Evolutionary conservation across 2,329 filamentous ascomycete species (phyloP).

Genomic region (Phialophora chinensis): DNA sequence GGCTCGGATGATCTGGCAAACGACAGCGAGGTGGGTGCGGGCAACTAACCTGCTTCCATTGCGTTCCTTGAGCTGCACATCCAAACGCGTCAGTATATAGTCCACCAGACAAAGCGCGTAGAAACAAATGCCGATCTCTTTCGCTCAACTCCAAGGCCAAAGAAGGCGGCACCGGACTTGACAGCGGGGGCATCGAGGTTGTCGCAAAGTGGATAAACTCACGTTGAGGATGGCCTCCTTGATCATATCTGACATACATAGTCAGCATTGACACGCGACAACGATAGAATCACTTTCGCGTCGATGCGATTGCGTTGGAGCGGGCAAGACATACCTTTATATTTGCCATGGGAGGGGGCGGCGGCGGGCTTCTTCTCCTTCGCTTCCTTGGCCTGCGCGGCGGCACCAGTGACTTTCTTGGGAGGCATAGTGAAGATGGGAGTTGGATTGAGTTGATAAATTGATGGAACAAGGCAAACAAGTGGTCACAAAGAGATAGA

Average conservation of each 20-base stretch:
- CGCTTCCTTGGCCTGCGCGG: constrained; percentile 46
- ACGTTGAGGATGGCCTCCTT: constrained; percentile 74
- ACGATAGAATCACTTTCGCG: constrained; percentile 46
- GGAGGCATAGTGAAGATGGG: constrained; percentile 63
- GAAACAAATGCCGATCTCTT: constrained; percentile 15
- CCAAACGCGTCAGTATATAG: constrained; percentile 56
- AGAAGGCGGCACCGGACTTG: constrained; percentile 10
- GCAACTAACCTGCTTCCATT: constrained; percentile 70
- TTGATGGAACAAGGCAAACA: constrained; percentile 28
- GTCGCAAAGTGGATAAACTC: constrained; percentile 62
- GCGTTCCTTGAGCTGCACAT: constrained; percentile 69
- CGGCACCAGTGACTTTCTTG: constrained; percentile 63
- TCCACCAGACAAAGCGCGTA: not conserved
- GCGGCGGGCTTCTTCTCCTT: constrained; percentile 61
- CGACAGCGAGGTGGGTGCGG: constrained; percentile 36
- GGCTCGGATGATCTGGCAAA: constrained; percentile 27
- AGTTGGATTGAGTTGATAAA: constrained; percentile 30
- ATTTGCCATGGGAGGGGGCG: constrained; percentile 65
- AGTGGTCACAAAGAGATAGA: constrained; percentile 30
- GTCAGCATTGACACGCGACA: constrained; percentile 64
- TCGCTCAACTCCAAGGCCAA: not conserved
- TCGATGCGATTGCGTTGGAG: constrained; percentile 54
- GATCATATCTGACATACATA: constrained; percentile 67
- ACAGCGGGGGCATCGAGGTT: constrained; percentile 47
- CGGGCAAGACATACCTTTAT: constrained; percentile 65